A percentile compares a stretch with the other conserved stretches of the same genome.
Evolutionary conservation across 2,329 filamentous ascomycete species (phyloP).

Genomic region (Coniella vitis): DNA sequence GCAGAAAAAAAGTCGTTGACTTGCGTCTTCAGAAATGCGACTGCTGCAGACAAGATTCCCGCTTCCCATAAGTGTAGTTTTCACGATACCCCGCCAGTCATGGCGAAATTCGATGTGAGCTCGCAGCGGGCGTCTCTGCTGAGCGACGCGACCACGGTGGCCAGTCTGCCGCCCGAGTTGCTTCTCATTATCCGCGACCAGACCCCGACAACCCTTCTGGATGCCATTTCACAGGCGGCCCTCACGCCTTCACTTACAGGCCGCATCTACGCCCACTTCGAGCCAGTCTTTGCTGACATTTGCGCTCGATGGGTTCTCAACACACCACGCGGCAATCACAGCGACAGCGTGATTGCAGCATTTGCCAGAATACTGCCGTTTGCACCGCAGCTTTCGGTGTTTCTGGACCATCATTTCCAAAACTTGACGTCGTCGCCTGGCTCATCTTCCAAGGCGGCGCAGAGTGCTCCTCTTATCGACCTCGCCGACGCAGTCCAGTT

Average conservation of each 20-base stretch:
- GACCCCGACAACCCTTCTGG: conserved; percentile 59
- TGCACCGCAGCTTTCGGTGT: conserved; percentile 70
- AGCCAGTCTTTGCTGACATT: conserved; percentile 71
- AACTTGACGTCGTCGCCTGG: conserved; percentile 5
- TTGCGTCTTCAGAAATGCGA: conserved; percentile 7
- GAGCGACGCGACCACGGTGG: conserved; percentile 44
- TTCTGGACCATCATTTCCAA: conserved; percentile 48
- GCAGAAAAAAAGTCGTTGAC: conserved; percentile 21
- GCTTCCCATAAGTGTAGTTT: conserved; percentile 6
- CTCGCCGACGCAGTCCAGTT: background rate
- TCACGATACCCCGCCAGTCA: conserved; percentile 29
- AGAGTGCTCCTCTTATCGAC: conserved; percentile 2
- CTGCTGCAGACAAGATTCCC: conserved; percentile 17
- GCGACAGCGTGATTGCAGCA: conserved; percentile 53
- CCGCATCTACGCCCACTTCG: conserved; percentile 66
- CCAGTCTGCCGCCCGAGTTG: conserved; percentile 63
- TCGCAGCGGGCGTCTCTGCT: conserved; percentile 50
- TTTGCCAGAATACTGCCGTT: conserved; percentile 77
- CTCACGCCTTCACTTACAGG: conserved; percentile 66
- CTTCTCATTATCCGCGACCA: conserved; percentile 58
- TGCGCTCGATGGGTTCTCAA: conserved; percentile 69
- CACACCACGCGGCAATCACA: conserved; percentile 30
- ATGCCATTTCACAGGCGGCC: conserved; percentile 62
- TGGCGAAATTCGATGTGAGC: conserved; percentile 50
- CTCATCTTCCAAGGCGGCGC: background rate